Conservation (phyloP, 345 rosid genomes). For the Lepidium aucheri region DNA sequence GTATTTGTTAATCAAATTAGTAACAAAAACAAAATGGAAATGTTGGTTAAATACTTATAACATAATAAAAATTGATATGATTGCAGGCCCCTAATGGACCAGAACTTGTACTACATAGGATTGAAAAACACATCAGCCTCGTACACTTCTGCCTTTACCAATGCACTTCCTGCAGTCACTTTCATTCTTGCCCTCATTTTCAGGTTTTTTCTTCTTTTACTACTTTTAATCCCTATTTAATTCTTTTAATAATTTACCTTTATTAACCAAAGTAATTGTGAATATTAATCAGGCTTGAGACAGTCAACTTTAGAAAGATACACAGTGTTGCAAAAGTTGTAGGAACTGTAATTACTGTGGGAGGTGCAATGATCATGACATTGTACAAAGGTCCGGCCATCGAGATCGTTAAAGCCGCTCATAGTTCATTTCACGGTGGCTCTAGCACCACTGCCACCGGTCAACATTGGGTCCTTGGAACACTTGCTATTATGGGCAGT, state of each 20-base stretch:
- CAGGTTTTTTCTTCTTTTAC: constrained; percentile 31
- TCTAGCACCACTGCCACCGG: constrained; percentile 26
- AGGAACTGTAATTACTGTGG: constrained; percentile 63
- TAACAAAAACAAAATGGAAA: too few relatives aligned
- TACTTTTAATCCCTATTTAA: too few relatives aligned
- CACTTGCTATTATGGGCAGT: constrained; percentile 55
- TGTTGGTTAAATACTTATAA: too few relatives aligned
- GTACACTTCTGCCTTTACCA: constrained; percentile 55
- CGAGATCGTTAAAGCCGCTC: constrained; percentile 38
- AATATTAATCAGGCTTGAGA: constrained; percentile 54
- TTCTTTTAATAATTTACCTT: background rate
- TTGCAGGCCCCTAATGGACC: constrained; percentile 90
- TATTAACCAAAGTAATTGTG: background rate
- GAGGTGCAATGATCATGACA: constrained; percentile 96
- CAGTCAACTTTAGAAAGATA: constrained; percentile 45
- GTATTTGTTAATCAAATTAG: too few relatives aligned
- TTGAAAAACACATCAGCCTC: constrained; percentile 82
- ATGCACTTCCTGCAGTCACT: constrained; percentile 85
- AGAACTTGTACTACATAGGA: constrained; percentile 72
- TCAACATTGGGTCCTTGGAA: constrained; percentile 55
- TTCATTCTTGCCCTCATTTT: constrained; percentile 74
- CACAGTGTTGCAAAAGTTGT: constrained; percentile 64
- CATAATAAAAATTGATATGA: background rate
- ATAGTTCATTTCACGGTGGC: constrained; percentile 25
- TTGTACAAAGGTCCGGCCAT: constrained; percentile 78